Evolutionary conservation across 345 rosid species (phyloP), one percentile per base, ranked within the genome.

Genomic region (Alliaria petiolata): DNA sequence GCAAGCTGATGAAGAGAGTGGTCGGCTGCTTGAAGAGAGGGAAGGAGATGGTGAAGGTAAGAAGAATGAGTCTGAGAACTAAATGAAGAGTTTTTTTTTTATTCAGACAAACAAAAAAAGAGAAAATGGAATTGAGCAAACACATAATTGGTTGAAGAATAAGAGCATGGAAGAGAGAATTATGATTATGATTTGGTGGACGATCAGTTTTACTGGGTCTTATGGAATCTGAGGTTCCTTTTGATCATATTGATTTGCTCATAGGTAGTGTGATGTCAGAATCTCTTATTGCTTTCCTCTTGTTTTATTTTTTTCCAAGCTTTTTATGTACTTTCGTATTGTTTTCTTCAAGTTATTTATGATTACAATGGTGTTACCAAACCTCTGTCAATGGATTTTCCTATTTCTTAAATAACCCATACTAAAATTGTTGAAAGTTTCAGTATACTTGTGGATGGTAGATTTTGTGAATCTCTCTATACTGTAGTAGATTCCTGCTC

Each of bases 1-100:
- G 35, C 96, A 84, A 60, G 85, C 62, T 0, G 96, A 93, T 39
- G 97, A 91, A 60, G 98, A 90, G 80, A 74, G 85, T 0, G 96
- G 97, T 44, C 78, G 82, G 65, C 78, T 91, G 86, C 57, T 93
- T 82, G 91, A 85, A 76, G 85, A 74, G 76, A 86, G 93, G 85
- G 91, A 89, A 59, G 84, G 82, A 1, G 93, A 84, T 35, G 93
- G 76, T 11, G 76, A 61, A 16, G 84, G 75, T 42, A 90, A 82
- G 92, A 93, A 84, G 81, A 82, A 67, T 35, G 96, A 87, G 60
- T 78, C 96, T 86, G 82, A 56, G 45, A 80, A 60, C 7, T 67
- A 45, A 62, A 3, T 22, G 26, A 52, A 52, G 39, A 19, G 2
- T 5, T 55, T 0, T 34, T 57, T 49, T 25, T 42, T 57, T 10